A percentile compares a stretch with the other conserved stretches of the same genome.
Conservation (phyloP, 2,329 filamentous ascomycete species). For the Ophiostoma montium region DNA sequence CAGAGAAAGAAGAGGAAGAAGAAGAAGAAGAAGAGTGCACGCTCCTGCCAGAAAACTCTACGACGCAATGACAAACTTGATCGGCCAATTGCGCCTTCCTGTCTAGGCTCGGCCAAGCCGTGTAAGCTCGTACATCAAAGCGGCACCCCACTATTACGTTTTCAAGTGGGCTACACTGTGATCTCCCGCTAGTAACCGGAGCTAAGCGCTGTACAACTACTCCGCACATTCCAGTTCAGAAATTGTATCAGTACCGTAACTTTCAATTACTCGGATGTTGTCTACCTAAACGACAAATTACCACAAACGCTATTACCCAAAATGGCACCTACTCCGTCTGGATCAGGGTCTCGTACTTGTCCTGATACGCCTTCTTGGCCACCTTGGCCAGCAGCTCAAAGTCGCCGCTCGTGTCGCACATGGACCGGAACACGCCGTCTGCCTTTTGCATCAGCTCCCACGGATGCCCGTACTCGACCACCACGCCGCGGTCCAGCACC, state of each 20-base stretch:
- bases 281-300: no score
- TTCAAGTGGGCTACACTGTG: neutral
- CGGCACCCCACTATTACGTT: neutral
- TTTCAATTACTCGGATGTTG: no score
- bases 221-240: no score
- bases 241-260: no score
- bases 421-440: conserved; percentile 46
- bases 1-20: neutral
- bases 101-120: neutral
- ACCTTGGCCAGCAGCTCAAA: conserved; percentile 34
- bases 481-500: conserved; percentile 75
- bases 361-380: conserved; percentile 37
- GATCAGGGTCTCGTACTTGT: conserved; percentile 5
- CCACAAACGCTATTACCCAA: neutral
- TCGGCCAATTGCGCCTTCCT: neutral
- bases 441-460: conserved; percentile 63
- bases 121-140: neutral
- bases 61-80: neutral
- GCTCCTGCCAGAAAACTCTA: neutral
- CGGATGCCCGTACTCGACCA: conserved; percentile 85
- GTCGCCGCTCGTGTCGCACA: conserved; percentile 53
- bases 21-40: neutral
- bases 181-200: neutral
- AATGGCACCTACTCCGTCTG: neutral
- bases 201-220: neutral